Conservation (phyloP, 192 early-diverging fungal species). For the Backusella tarrabulga region DNA sequence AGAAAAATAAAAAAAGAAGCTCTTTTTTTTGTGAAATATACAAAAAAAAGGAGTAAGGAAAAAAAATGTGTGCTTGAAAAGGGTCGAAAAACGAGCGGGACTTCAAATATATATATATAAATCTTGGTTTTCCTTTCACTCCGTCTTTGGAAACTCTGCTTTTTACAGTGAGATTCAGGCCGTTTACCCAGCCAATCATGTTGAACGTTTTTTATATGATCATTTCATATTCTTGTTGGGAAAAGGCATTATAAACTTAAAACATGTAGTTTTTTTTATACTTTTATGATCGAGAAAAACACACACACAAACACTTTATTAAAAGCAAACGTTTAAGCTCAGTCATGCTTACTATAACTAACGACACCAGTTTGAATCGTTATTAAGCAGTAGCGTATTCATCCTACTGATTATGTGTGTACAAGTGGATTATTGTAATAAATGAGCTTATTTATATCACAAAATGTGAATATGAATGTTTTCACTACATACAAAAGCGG, state of each 20-base stretch:
- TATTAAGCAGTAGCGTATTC: not conserved
- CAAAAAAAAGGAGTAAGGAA: not conserved
- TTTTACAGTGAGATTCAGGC: not conserved
- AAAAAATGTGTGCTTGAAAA: not conserved
- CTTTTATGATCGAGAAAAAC: too few relatives aligned
- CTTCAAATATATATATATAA: too few relatives aligned
- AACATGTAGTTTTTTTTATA: too few relatives aligned
- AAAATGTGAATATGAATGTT: too few relatives aligned
- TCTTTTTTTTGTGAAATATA: slow-evolving; percentile 4
- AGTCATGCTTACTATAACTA: not conserved
- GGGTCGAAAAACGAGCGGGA: not conserved
- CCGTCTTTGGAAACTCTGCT: too few relatives aligned
- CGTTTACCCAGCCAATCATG: not conserved
- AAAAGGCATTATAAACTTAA: not conserved
- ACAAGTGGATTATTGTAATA: too few relatives aligned
- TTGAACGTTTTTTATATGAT: too few relatives aligned
- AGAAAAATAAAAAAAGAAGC: slow-evolving; percentile 3
- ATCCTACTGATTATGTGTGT: too few relatives aligned
- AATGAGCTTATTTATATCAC: too few relatives aligned
- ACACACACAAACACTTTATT: not conserved
- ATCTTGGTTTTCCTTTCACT: too few relatives aligned
- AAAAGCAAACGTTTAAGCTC: not conserved
- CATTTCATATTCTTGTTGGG: not conserved
- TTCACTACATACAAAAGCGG: too few relatives aligned
- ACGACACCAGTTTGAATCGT: not conserved